A percentile compares a stretch with the other conserved stretches of the same genome.
Evolutionary conservation across 768 basidiomycete genomes (phyloP).

Genomic region (Mycena maculata): DNA sequence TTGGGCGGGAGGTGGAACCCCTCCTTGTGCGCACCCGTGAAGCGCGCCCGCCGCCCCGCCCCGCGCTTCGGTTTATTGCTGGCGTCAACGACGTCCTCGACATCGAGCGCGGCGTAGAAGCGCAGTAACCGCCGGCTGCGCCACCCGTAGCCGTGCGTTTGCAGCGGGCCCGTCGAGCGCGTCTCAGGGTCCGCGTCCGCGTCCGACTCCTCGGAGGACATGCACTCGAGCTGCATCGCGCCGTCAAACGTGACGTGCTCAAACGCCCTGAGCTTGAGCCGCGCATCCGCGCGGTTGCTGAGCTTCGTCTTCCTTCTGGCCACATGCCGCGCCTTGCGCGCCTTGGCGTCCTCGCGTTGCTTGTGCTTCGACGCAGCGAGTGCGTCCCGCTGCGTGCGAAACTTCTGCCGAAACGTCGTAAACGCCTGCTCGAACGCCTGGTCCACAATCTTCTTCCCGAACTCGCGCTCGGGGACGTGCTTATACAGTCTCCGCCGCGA

Average conservation of each 20-base stretch:
- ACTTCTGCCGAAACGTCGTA: slow-evolving; percentile 76
- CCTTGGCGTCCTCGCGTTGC: slow-evolving; percentile 70
- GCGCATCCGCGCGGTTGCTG: slow-evolving; percentile 68
- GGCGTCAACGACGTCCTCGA: slow-evolving; percentile 61
- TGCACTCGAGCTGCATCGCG: slow-evolving; percentile 78
- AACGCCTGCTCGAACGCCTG: slow-evolving; percentile 77
- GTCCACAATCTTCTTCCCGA: slow-evolving; percentile 69
- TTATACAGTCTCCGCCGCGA: slow-evolving; percentile 67
- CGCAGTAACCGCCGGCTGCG: slow-evolving; percentile 71
- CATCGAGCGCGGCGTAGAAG: slow-evolving; percentile 72
- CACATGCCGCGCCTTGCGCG: slow-evolving; percentile 68
- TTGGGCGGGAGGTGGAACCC: slow-evolving; percentile 69
- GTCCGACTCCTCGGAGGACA: slow-evolving; percentile 85
- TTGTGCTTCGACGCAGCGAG: slow-evolving; percentile 55
- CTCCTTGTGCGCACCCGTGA: slow-evolving; percentile 66
- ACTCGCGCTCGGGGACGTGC: slow-evolving; percentile 74
- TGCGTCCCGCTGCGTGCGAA: slow-evolving; percentile 66
- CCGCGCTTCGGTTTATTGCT: slow-evolving; percentile 66
- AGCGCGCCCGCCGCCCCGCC: slow-evolving; percentile 65
- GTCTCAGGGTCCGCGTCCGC: slow-evolving; percentile 52
- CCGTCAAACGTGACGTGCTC: slow-evolving; percentile 76
- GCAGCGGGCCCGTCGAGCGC: slow-evolving; percentile 53
- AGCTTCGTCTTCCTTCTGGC: slow-evolving; percentile 78
- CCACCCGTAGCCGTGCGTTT: slow-evolving; percentile 73
- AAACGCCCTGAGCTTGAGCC: slow-evolving; percentile 64